Percentiles rank a stretch among this genome's conserved stretches.
phyloP scores from a whole-genome alignment of 2,329 filamentous ascomycete genomes.

The Penicillium palitans region DNA sequence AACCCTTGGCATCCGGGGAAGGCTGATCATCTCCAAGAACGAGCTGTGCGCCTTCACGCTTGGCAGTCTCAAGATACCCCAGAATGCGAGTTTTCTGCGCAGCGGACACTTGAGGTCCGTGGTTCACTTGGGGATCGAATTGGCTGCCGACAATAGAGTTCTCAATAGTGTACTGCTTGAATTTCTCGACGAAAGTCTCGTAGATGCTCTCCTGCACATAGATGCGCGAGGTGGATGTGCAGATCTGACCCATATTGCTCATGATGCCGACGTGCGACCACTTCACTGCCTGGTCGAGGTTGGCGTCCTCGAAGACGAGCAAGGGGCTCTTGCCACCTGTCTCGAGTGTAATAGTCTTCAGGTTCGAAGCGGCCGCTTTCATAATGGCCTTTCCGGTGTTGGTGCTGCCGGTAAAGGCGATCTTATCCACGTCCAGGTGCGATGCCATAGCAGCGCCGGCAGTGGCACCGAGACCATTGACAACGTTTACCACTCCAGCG shows the following conservation, averaged over 20 bases:
- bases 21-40: slow-evolving; percentile 26
- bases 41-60: slow-evolving; percentile 35
- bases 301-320: slow-evolving; percentile 49
- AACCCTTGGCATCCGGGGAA: slow-evolving; percentile 18
- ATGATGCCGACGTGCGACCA: slow-evolving; percentile 52
- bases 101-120: slow-evolving; percentile 15
- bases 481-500: slow-evolving; percentile 26
- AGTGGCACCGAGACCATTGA: slow-evolving; percentile 23
- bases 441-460: slow-evolving; percentile 17
- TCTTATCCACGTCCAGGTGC: slow-evolving; percentile 6
- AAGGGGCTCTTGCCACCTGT: slow-evolving; percentile 51
- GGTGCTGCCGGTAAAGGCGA: slow-evolving; percentile 12
- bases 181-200: slow-evolving; percentile 32
- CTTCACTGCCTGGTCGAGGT: slow-evolving; percentile 46
- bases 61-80: slow-evolving; percentile 25
- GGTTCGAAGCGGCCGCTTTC: slow-evolving; percentile 6
- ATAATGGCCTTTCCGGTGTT: slow-evolving; percentile 15
- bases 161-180: slow-evolving; percentile 25
- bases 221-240: slow-evolving; percentile 64
- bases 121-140: slow-evolving; percentile 3
- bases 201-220: slow-evolving; percentile 57
- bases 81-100: slow-evolving; percentile 12
- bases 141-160: slow-evolving; percentile 6
- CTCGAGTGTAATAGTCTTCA: slow-evolving; percentile 51
- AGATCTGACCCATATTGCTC: slow-evolving; percentile 66